Conservation (phyloP, 768 basidiomycete species). For the Auricularia sp. region DNA sequence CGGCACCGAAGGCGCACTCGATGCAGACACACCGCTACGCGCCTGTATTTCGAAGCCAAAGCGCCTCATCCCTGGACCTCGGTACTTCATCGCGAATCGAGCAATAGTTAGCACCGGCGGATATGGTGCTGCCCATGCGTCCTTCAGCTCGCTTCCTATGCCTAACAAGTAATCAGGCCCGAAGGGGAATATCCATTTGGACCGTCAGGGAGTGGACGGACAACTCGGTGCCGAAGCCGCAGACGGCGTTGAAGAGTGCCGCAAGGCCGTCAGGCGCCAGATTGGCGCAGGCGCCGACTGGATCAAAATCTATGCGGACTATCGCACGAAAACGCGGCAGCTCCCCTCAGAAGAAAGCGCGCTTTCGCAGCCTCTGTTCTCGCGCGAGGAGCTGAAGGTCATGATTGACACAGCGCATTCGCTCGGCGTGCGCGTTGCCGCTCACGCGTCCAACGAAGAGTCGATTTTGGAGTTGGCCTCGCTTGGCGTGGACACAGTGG, state of each 20-base stretch:
- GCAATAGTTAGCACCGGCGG: slow-evolving; percentile 53
- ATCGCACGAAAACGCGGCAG: slow-evolving; percentile 7
- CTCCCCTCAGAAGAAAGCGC: slow-evolving; percentile 27
- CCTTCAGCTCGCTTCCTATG: not conserved
- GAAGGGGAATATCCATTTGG: slow-evolving; percentile 34
- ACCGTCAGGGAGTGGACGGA: slow-evolving; percentile 44
- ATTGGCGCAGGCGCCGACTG: slow-evolving; percentile 58
- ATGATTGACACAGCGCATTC: slow-evolving; percentile 44
- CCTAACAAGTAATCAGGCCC: slow-evolving; percentile 32
- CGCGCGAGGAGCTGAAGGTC: slow-evolving; percentile 31
- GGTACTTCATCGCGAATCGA: slow-evolving; percentile 49
- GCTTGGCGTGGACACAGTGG: slow-evolving; percentile 39
- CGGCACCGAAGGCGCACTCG: slow-evolving; percentile 57
- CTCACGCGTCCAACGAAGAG: slow-evolving; percentile 34
- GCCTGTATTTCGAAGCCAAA: slow-evolving; percentile 40
- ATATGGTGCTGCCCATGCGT: slow-evolving; percentile 32
- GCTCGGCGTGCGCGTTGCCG: slow-evolving; percentile 47
- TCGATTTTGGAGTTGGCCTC: slow-evolving; percentile 24
- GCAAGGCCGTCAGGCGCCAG: slow-evolving; percentile 46
- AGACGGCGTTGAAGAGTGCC: slow-evolving; percentile 46
- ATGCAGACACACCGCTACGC: slow-evolving; percentile 48
- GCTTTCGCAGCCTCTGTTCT: slow-evolving; percentile 33
- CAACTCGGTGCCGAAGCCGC: slow-evolving; percentile 47
- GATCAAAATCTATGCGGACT: slow-evolving; percentile 41
- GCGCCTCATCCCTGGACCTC: slow-evolving; percentile 47